phyloP scores from a whole-genome alignment of 1,139 yeast genomes.

The Pichiaceae sp. region DNA sequence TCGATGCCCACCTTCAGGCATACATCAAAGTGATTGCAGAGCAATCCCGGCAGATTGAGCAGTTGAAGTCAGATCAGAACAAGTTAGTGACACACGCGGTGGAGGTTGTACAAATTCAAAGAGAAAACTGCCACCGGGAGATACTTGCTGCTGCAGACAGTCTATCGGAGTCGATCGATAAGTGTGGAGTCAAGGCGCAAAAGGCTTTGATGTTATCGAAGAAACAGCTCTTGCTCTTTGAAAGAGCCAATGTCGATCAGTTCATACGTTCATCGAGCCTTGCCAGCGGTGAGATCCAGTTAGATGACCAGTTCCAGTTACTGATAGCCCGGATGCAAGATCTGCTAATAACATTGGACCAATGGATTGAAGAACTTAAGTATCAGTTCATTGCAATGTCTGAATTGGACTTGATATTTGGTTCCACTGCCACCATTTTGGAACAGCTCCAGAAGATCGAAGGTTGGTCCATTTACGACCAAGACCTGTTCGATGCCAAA shows the following conservation, averaged over 20 bases:
- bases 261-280: conserved; percentile 18
- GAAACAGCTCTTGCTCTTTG: conserved; percentile 41
- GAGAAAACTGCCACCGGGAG: neutral
- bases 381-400: conserved; percentile 36
- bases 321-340: conserved; percentile 17
- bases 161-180: conserved; percentile 31
- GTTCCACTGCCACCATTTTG: conserved; percentile 34
- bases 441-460: conserved; percentile 41
- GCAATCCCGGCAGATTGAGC: conserved; percentile 71
- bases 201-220: conserved; percentile 49
- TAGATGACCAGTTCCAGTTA: conserved; percentile 13
- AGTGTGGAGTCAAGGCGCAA: conserved; percentile 36
- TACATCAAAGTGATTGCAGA: conserved; percentile 81
- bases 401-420: conserved; percentile 44
- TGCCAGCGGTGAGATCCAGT: conserved; percentile 13
- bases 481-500: conserved; percentile 31
- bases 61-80: conserved; percentile 13
- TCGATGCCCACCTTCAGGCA: conserved; percentile 82
- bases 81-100: neutral
- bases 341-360: conserved; percentile 18
- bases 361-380: conserved; percentile 45
- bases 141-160: conserved; percentile 7
- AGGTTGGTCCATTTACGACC: conserved; percentile 43
- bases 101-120: neutral
- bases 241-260: conserved; percentile 31